Percentiles rank a stretch among this genome's conserved stretches.
phyloP scores from a whole-genome alignment of 352 stramenopile genomes.

The Globisporangium abappressorium region DNA sequence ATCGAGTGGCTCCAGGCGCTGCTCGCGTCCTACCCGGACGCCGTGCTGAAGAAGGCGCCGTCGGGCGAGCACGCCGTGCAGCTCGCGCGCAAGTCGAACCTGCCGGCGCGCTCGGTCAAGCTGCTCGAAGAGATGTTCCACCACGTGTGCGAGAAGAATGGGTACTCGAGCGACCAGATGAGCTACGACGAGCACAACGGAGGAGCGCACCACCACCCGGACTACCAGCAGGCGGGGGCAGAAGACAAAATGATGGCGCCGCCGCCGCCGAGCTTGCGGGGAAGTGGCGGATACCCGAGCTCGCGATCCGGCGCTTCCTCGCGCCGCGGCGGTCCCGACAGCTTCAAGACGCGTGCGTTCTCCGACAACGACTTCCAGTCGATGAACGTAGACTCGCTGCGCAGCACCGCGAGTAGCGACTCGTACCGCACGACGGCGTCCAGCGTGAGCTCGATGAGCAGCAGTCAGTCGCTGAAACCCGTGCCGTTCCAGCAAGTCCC shows the following conservation, averaged over 20 bases:
- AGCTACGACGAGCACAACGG: constrained; percentile 33
- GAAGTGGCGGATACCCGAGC: constrained; percentile 16
- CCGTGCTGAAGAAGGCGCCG: constrained; percentile 71
- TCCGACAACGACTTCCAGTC: constrained; percentile 66
- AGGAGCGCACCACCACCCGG: not conserved
- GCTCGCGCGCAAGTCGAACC: constrained; percentile 55
- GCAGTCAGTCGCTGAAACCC: constrained; percentile 2
- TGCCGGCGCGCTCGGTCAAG: constrained; percentile 62
- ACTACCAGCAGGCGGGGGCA: not conserved
- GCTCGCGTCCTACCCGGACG: constrained; percentile 77
- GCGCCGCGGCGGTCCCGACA: constrained; percentile 14
- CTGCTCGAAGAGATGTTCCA: constrained; percentile 87
- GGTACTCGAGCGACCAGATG: constrained; percentile 50
- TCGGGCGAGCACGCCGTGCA: constrained; percentile 74
- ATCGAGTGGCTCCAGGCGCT: constrained; percentile 87
- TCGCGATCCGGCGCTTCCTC: not conserved
- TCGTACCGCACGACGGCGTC: constrained; percentile 29
- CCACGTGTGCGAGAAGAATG: constrained; percentile 74
- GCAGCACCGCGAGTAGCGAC: constrained; percentile 2
- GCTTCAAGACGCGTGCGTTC: constrained; percentile 54
- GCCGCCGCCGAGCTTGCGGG: not conserved
- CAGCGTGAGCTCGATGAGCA: constrained; percentile 13
- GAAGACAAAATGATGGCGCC: constrained; percentile 1
- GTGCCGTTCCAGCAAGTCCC: constrained; percentile 35
- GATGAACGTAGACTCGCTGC: constrained; percentile 1